Conservation (phyloP, 2,329 filamentous ascomycete genomes). For the Fusarium papillatum region DNA sequence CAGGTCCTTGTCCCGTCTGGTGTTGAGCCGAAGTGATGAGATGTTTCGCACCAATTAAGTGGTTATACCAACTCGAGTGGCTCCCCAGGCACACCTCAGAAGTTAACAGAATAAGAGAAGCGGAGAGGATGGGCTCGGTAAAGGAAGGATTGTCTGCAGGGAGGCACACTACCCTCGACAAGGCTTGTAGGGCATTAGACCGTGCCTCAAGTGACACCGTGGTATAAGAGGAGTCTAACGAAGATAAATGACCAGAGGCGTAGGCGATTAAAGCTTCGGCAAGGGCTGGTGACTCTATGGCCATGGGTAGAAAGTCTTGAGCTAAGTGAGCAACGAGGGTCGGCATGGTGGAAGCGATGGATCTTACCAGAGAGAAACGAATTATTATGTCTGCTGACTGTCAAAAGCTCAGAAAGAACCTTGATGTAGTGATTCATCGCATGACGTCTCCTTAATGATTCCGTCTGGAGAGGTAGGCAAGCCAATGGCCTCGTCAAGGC, state of each 20-base stretch:
- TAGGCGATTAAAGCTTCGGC: not conserved
- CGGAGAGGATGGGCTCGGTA: not conserved
- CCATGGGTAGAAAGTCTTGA: not conserved
- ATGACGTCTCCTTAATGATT: not conserved
- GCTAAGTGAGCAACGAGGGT: not conserved
- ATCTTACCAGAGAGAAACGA: constrained; percentile 3
- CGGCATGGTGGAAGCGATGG: not conserved
- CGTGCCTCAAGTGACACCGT: not conserved
- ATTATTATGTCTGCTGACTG: not conserved
- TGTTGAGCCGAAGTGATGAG: not conserved
- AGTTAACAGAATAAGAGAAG: not conserved
- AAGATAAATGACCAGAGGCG: not conserved
- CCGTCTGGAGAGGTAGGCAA: not conserved
- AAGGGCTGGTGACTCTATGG: not conserved
- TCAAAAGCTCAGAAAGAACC: not conserved
- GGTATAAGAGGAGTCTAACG: not conserved
- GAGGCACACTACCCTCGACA: not conserved
- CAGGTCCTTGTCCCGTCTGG: not conserved
- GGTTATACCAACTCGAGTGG: not conserved
- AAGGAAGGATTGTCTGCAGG: not conserved
- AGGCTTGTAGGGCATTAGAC: not conserved
- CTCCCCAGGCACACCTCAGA: not conserved
- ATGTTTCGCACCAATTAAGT: not conserved
- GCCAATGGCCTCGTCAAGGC: not conserved
- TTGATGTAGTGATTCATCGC: not conserved